A percentile compares a stretch with the other conserved stretches of the same genome.
Conservation (phyloP, 176 grass and related monocot species). For the Thinopyrum elongatum region DNA sequence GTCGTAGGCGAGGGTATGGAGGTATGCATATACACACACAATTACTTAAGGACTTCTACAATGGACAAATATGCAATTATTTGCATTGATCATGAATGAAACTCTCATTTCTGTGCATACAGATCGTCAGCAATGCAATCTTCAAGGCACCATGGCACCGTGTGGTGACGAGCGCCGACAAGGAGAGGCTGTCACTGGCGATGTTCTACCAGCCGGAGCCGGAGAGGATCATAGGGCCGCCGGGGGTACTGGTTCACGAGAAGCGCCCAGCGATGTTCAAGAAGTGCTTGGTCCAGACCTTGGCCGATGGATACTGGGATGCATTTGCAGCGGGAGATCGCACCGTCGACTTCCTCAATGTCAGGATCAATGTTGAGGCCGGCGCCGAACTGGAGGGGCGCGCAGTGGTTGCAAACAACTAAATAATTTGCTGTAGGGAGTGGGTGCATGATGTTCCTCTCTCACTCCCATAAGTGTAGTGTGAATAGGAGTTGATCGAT, state of each 20-base stretch:
- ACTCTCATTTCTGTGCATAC: not conserved
- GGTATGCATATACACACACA: not conserved
- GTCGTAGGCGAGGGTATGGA: slow-evolving; percentile 54
- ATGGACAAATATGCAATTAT: too few species aligned
- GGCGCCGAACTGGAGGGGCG: not conserved
- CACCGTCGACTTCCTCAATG: slow-evolving; percentile 37
- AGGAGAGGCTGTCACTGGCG: slow-evolving; percentile 37
- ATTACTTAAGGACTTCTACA: too few species aligned
- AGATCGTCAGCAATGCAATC: slow-evolving; percentile 42
- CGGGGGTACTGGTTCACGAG: slow-evolving; percentile 24
- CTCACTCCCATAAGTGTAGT: not conserved
- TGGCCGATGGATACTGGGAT: slow-evolving; percentile 28
- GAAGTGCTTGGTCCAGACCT: slow-evolving; percentile 25
- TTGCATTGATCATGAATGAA: not conserved
- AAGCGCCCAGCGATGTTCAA: slow-evolving; percentile 22
- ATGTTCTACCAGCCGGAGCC: slow-evolving; percentile 48
- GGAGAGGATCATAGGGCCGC: slow-evolving; percentile 17
- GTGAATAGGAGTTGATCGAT: not conserved
- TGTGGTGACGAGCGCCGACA: not conserved
- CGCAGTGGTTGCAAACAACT: not conserved
- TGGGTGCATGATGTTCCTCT: not conserved
- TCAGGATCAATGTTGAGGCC: not conserved
- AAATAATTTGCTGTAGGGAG: not conserved
- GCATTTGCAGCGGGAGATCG: slow-evolving; percentile 31
- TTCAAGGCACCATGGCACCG: slow-evolving; percentile 46